phyloP scores from a whole-genome alignment of 768 basidiomycete genomes.

The Suillus cothurnatus region DNA sequence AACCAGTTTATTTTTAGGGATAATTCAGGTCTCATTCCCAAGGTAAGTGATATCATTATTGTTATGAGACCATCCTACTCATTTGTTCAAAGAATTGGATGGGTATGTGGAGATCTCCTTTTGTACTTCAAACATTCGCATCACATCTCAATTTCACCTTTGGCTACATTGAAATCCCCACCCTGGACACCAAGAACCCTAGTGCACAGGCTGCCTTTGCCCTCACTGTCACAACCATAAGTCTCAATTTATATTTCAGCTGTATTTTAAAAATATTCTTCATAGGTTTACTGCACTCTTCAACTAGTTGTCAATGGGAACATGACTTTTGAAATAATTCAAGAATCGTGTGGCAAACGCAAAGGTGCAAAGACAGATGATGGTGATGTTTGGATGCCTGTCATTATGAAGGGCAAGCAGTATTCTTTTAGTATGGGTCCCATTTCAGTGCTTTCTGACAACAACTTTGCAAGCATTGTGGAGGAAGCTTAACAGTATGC shows the following conservation, averaged over 20 bases:
- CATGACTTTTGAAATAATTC: neutral
- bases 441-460: slow-evolving; percentile 10
- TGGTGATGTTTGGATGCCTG: slow-evolving; percentile 6
- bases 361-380: no score
- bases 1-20: no score
- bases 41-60: no score
- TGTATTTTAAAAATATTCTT: neutral
- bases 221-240: slow-evolving; percentile 11
- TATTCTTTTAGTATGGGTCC: slow-evolving; percentile 13
- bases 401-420: slow-evolving; percentile 5
- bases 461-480: slow-evolving; percentile 10
- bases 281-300: slow-evolving; percentile 11
- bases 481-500: slow-evolving; percentile 2
- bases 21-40: no score
- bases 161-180: slow-evolving; percentile 9
- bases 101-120: slow-evolving; percentile 13
- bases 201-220: slow-evolving; percentile 13
- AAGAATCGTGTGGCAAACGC: neutral
- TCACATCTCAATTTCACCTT: slow-evolving; percentile 16
- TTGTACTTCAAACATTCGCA: slow-evolving; percentile 15
- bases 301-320: slow-evolving; percentile 7
- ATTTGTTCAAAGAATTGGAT: neutral
- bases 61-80: no score
- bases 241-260: neutral
- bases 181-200: slow-evolving; percentile 4